Evolutionary conservation across 306 rosid genomes (phyloP).

Genomic region (Alnus glutinosa): DNA sequence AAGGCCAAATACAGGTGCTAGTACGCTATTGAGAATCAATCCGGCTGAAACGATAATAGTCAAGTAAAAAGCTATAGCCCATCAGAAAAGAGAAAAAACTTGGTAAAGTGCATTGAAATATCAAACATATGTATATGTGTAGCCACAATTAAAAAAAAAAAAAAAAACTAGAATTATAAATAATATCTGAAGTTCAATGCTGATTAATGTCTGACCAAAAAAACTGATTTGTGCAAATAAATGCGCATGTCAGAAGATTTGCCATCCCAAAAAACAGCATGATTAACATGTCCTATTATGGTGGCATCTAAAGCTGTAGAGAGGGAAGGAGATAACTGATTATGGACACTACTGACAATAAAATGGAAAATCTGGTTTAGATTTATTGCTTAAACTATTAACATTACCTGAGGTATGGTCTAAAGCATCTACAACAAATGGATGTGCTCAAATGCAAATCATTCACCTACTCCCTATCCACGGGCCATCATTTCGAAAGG

Average conservation of each 20-base stretch:
- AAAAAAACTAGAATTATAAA: neutral
- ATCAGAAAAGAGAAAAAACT: constrained; percentile 22
- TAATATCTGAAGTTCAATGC: neutral
- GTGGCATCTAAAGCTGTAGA: neutral
- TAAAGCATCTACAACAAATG: neutral
- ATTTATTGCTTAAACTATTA: neutral
- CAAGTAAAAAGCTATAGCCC: constrained; percentile 22
- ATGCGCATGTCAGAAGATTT: neutral
- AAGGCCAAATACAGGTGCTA: constrained; percentile 68
- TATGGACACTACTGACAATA: neutral
- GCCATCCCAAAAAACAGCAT: neutral
- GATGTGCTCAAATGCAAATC: neutral
- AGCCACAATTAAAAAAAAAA: neutral
- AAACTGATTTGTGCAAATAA: neutral
- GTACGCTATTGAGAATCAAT: constrained; percentile 51
- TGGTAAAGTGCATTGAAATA: constrained; percentile 13
- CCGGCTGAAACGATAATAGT: constrained; percentile 46
- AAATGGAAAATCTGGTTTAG: neutral
- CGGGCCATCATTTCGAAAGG: neutral
- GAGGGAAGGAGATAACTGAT: neutral
- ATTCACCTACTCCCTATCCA: too few relatives aligned
- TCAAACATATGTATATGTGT: constrained; percentile 1
- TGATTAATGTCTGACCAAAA: neutral
- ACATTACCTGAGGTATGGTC: neutral
- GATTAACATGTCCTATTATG: neutral